phyloP scores from a whole-genome alignment of 805 yeast genomes.

The Saccharomycopsis amapae region DNA sequence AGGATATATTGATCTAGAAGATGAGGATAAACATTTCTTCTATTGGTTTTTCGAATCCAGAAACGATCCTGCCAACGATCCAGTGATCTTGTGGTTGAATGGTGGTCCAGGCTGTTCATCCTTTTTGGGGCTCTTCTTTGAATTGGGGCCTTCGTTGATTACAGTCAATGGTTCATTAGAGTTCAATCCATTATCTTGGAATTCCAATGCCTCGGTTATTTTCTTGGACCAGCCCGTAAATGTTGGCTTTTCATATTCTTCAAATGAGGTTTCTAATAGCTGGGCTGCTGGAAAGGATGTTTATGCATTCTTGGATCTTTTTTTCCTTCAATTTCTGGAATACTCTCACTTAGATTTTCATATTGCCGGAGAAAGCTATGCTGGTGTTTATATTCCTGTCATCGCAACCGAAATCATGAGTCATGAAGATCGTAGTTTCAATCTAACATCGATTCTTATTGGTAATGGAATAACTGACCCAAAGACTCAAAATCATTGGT shows the following conservation, averaged over 20 bases:
- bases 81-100: conserved; percentile 79
- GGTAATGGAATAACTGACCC: conserved; percentile 94
- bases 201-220: conserved; percentile 79
- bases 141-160: conserved; percentile 82
- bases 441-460: conserved; percentile 72
- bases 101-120: conserved; percentile 98
- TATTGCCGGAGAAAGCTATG: conserved; percentile 80
- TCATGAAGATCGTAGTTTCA: conserved; percentile 39
- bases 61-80: conserved; percentile 79
- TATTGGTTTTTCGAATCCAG: conserved; percentile 93
- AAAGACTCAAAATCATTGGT: conserved; percentile 65
- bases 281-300: conserved; percentile 85
- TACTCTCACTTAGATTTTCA: conserved; percentile 54
- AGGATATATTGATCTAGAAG: conserved; percentile 78
- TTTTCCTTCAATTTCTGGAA: conserved; percentile 79
- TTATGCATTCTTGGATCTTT: conserved; percentile 72
- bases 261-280: conserved; percentile 52
- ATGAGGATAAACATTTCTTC: conserved; percentile 85
- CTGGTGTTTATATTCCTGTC: conserved; percentile 76
- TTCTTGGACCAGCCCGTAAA: conserved; percentile 92
- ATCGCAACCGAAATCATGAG: conserved; percentile 49
- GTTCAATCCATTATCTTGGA: conserved; percentile 84
- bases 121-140: conserved; percentile 82
- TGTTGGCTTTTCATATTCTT: conserved; percentile 84
- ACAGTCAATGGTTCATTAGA: conserved; percentile 59